These are phyloP conservation scores for Penicillium sp. DNA, from an alignment of 2,329 filamentous ascomycete genomes.

Conservation along the genomic window DNA sequence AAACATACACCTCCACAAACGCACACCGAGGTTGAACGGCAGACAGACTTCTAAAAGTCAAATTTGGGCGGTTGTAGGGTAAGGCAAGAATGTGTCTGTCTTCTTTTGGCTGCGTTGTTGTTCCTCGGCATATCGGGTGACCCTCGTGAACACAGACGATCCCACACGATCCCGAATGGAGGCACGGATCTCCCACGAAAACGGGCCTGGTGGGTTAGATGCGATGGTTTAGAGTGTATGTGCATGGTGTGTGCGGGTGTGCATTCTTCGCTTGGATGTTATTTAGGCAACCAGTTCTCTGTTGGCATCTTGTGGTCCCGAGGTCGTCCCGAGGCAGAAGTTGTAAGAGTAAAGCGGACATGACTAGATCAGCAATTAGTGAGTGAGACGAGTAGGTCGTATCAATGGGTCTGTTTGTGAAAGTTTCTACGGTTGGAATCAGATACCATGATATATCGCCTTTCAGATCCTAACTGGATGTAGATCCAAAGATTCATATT, in stretches of 20 bases:
- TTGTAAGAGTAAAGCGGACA: not conserved
- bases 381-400: not conserved
- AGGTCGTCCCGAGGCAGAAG: not conserved
- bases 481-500: not conserved
- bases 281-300: not conserved
- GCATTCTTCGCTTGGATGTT: not conserved
- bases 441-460: not conserved
- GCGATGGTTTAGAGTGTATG: not conserved
- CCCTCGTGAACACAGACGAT: constrained; percentile 15
- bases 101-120: constrained; percentile 1
- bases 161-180: constrained; percentile 6
- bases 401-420: not conserved
- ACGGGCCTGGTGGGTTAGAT: not conserved
- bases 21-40: not conserved
- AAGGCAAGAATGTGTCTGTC: not conserved
- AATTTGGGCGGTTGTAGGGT: not conserved
- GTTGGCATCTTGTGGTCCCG: not conserved
- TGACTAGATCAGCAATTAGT: not conserved
- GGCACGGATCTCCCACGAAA: constrained; percentile 8
- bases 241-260: not conserved
- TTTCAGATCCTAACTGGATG: not conserved
- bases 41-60: not conserved
- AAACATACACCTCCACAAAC: not conserved
- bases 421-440: not conserved
- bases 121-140: constrained; percentile 20